Conservation (phyloP, 345 rosid genomes). For the Psidium friedrichsthalianum region DNA sequence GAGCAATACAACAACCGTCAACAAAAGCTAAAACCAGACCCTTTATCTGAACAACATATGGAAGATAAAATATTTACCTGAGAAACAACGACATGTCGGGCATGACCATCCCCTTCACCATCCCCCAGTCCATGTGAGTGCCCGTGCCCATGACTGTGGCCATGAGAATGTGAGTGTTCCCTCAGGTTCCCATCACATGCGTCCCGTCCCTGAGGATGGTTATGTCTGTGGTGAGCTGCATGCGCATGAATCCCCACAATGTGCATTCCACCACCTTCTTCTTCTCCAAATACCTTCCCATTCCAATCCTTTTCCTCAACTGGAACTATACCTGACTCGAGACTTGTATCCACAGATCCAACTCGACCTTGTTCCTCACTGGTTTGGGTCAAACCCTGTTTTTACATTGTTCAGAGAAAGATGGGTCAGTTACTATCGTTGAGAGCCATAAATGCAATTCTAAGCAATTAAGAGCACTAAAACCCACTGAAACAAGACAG, state of each 20-base stretch:
- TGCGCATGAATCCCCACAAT: constrained; percentile 90
- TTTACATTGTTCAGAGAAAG: neutral
- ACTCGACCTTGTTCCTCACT: constrained; percentile 30
- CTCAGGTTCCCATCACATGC: constrained; percentile 37
- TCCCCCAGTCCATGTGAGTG: constrained; percentile 13
- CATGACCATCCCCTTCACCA: constrained; percentile 43
- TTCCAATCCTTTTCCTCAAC: constrained; percentile 14
- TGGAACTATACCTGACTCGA: constrained; percentile 33
- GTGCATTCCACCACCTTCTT: constrained; percentile 74
- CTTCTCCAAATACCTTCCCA: constrained; percentile 70
- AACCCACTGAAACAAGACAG: neutral
- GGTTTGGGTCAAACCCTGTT: constrained; percentile 24
- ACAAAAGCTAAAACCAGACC: too few species aligned
- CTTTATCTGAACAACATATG: neutral
- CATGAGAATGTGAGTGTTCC: constrained; percentile 9
- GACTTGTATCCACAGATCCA: constrained; percentile 22
- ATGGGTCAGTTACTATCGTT: neutral
- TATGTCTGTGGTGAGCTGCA: constrained; percentile 81
- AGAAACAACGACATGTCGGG: constrained; percentile 82
- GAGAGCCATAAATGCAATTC: neutral
- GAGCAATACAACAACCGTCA: neutral
- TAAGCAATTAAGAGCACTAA: neutral
- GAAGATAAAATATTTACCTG: constrained; percentile 33
- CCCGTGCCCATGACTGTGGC: constrained; percentile 5
- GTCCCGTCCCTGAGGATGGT: constrained; percentile 43